phyloP scores from a whole-genome alignment of 1,139 yeast genomes.

The Debaryomycetaceae sp. region DNA sequence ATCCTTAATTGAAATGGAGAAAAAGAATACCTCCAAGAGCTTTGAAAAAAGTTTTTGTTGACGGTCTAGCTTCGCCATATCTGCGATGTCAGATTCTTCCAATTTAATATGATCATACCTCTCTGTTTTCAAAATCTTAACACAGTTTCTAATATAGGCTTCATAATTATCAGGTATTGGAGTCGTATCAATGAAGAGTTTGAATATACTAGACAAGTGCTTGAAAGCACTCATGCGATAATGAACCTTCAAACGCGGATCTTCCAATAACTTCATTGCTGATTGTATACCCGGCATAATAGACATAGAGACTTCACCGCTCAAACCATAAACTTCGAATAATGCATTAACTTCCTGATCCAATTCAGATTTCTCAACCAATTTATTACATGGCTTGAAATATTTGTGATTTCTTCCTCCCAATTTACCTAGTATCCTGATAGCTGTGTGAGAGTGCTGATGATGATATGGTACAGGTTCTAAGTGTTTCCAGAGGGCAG shows the following conservation, averaged over 20 bases:
- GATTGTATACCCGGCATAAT: conserved; percentile 80
- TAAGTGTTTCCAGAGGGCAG: conserved; percentile 87
- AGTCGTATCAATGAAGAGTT: conserved; percentile 65
- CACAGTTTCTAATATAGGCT: conserved; percentile 39
- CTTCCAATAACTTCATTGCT: conserved; percentile 67
- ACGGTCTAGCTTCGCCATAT: conserved; percentile 49
- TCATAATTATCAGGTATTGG: conserved; percentile 59
- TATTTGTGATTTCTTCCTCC: conserved; percentile 95
- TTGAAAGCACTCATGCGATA: conserved; percentile 76
- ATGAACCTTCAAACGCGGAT: conserved; percentile 60
- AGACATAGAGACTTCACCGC: conserved; percentile 60
- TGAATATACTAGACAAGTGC: conserved; percentile 63
- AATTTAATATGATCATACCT: conserved; percentile 35
- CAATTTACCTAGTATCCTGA: conserved; percentile 86
- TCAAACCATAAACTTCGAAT: conserved; percentile 69
- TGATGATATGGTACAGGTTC: conserved; percentile 92
- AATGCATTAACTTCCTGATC: conserved; percentile 70
- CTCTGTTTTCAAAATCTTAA: conserved; percentile 48
- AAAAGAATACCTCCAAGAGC: conserved; percentile 68
- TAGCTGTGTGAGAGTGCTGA: conserved; percentile 91
- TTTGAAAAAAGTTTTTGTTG: conserved; percentile 60
- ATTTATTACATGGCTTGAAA: conserved; percentile 66
- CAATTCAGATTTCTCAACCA: conserved; percentile 54
- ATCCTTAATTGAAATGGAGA: conserved; percentile 72
- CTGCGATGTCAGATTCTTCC: conserved; percentile 42